Evolutionary conservation across 2,329 filamentous ascomycete genomes (phyloP).

Genomic region (Stachybotrys chlorohalonatus): DNA sequence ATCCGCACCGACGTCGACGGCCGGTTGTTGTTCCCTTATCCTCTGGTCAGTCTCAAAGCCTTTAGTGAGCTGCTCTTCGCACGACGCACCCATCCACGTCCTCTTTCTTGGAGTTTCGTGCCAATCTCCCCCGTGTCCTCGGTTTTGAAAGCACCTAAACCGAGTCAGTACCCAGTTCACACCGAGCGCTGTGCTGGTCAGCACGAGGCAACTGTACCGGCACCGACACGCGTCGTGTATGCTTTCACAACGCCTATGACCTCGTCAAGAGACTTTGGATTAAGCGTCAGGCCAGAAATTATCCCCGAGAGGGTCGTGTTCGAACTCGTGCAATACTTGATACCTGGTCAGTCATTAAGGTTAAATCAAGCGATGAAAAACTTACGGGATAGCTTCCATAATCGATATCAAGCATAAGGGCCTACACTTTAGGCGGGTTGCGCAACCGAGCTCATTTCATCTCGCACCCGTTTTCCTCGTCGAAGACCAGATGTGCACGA

Average conservation of each 20-base stretch:
- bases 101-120: conserved; percentile 36
- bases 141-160: conserved; percentile 57
- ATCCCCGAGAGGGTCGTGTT: conserved; percentile 45
- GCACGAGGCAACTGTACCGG: too few species aligned
- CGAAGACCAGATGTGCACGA: conserved; percentile 7
- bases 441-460: conserved; percentile 9
- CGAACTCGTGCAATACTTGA: conserved; percentile 38
- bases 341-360: neutral
- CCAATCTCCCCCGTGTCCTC: conserved; percentile 41
- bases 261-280: conserved; percentile 49
- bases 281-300: conserved; percentile 52
- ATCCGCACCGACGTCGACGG: conserved; percentile 50
- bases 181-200: too few species aligned
- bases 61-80: neutral
- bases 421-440: conserved; percentile 8
- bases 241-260: conserved; percentile 62
- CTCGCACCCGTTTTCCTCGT: conserved; percentile 8
- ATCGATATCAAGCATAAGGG: conserved; percentile 58
- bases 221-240: conserved; percentile 14
- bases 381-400: conserved; percentile 29
- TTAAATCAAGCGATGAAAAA: conserved; percentile 4
- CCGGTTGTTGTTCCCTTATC: conserved; percentile 40
- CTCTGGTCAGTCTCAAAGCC: conserved; percentile 1
- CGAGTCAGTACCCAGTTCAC: conserved; percentile 29
- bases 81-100: conserved; percentile 27